Evolutionary conservation across 805 yeast species (phyloP).

Genomic region (Metschnikowia hibisci): DNA sequence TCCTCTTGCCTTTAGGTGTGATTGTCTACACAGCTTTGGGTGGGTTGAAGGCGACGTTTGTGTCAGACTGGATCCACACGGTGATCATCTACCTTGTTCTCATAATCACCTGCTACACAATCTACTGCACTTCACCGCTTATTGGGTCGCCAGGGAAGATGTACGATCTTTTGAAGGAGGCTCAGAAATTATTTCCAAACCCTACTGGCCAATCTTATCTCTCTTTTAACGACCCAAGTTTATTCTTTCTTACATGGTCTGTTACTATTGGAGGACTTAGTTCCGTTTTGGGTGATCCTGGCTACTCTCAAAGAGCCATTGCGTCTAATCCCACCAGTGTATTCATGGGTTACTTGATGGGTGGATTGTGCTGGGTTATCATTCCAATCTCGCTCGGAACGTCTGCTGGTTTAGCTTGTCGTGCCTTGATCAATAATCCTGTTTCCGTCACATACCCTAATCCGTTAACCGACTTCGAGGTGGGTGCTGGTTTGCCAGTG

Average conservation of each 20-base stretch:
- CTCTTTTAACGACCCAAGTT: conserved; percentile 16
- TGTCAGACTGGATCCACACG: conserved; percentile 72
- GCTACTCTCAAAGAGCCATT: conserved; percentile 37
- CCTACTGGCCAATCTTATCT: conserved; percentile 8
- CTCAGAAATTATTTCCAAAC: conserved; percentile 7
- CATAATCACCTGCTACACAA: conserved; percentile 28
- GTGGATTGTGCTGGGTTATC: conserved; percentile 45
- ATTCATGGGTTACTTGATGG: conserved; percentile 42
- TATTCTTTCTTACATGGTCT: conserved; percentile 17
- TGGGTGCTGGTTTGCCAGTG: conserved; percentile 31
- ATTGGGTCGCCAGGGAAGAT: conserved; percentile 44
- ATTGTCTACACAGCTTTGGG: conserved; percentile 73
- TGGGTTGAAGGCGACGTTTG: conserved; percentile 77
- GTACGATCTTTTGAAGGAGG: conserved; percentile 39
- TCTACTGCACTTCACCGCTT: conserved; percentile 32
- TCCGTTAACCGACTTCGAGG: conserved; percentile 3
- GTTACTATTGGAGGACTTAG: conserved; percentile 11
- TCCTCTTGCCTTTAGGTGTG: conserved; percentile 55
- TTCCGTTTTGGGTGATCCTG: conserved; percentile 23
- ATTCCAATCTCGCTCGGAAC: conserved; percentile 35
- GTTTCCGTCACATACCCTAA: conserved; percentile 14
- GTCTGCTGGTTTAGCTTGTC: conserved; percentile 36
- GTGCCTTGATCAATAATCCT: conserved; percentile 23
- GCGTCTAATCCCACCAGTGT: conserved; percentile 41
- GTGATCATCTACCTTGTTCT: conserved; percentile 41